Conservation (phyloP, 805 yeast species). For the Nakazawaea sp. region DNA sequence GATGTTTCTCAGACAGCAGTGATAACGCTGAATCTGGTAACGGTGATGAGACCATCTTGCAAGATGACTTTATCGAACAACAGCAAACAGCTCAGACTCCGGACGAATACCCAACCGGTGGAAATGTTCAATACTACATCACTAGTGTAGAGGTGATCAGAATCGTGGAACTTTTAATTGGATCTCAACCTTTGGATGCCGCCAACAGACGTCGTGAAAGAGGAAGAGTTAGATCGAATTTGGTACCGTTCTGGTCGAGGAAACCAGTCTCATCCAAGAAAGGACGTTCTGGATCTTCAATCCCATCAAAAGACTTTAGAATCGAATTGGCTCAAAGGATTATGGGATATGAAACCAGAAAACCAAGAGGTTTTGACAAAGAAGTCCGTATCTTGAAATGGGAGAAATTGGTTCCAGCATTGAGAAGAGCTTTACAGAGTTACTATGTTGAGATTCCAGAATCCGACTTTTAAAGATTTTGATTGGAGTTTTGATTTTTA, state of each 20-base stretch:
- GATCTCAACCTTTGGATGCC: conserved; percentile 37
- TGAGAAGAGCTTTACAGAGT: conserved; percentile 57
- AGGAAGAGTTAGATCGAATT: conserved; percentile 59
- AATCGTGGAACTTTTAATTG: conserved; percentile 55
- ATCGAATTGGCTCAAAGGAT: conserved; percentile 56
- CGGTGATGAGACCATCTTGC: conserved; percentile 17
- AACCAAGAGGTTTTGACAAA: conserved; percentile 65
- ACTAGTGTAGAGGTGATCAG: conserved; percentile 64
- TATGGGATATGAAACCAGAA: conserved; percentile 54
- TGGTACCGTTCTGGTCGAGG: conserved; percentile 63
- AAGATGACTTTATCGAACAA: background rate
- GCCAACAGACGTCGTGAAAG: conserved; percentile 52
- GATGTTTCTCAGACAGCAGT: too few species aligned
- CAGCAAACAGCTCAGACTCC: background rate
- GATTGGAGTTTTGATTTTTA: background rate
- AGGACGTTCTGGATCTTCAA: conserved; percentile 11
- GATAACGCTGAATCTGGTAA: too few species aligned
- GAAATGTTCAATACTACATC: conserved; percentile 35
- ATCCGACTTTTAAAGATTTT: background rate
- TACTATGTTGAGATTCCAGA: conserved; percentile 53
- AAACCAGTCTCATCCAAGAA: conserved; percentile 47
- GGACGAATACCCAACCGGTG: too few species aligned
- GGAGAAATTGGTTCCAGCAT: conserved; percentile 53
- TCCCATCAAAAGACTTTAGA: conserved; percentile 26
- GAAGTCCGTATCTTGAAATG: conserved; percentile 58